Evolutionary conservation across 2,329 filamentous ascomycete species (phyloP), one percentile per base, ranked within the genome.

Genomic region (Coleophoma cylindrospora): DNA sequence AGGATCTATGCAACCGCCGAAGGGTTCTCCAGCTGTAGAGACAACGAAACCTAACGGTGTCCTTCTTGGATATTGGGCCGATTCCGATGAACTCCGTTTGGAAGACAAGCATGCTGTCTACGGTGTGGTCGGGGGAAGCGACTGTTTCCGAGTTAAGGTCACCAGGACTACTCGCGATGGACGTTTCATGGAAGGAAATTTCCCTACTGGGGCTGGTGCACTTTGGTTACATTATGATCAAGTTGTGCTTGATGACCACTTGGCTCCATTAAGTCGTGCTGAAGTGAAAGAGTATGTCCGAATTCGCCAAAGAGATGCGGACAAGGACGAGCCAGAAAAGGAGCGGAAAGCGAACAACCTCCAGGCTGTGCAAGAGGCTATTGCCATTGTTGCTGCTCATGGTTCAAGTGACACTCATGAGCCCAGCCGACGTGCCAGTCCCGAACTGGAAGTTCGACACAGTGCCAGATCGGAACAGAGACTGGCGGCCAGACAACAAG

Each of bases 231-330:
- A 74, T 6, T 84, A 81, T 54, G 80, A 85, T 13, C 80, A 85
- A 45, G 77, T 83, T 11, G 73, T 75, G 34, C 77, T 84, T 21
- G 74, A 84, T 21, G 68, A 72, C 1, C 80, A 84, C 45, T 68
- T 86, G 0, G 63, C 68, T n/a, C 57, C 66, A 1, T 65, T 84
- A 1, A 73, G 65, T 4, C 68, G 81, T 10, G 68, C 72, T 1
- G 80, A 85, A 55, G 70, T 85, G 45, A 84, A 84, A 62, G 81
- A 85, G 58, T 85, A 84, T 55, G 79, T 77, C 46, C 79, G 81
- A 15, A 73, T 85, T 37, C 77, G 81, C 4, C 80, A 84, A 59
- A 72, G 67, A 43, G 80, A 84, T 55, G 65, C 83, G 1, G 79
- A 83, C 43, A 66, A 68, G 5, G 76, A 74, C 21, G 81, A 84